Evolutionary conservation across 345 rosid species (phyloP).

Genomic region (Odontarrhena argentea): DNA sequence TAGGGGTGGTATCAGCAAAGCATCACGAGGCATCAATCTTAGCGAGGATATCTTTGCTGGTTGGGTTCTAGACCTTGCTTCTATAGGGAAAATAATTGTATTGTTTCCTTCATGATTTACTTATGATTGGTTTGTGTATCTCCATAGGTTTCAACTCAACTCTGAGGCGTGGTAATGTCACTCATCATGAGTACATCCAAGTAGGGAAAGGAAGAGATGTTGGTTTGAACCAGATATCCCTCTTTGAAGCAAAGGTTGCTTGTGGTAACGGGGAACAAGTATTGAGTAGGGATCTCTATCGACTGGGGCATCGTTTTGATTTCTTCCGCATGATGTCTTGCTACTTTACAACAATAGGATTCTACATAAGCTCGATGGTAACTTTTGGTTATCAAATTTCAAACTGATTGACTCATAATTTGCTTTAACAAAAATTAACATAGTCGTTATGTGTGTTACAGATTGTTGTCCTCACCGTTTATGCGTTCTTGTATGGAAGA

Average conservation of each 20-base stretch:
- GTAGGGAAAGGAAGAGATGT: constrained; percentile 99
- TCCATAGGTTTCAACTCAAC: constrained; percentile 88
- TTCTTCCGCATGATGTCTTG: constrained; percentile 95
- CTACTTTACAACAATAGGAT: constrained; percentile 86
- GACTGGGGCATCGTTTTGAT: constrained; percentile 96
- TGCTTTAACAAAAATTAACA: constrained; percentile 1
- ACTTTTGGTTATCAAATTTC: constrained; percentile 28
- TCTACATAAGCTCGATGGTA: constrained; percentile 92
- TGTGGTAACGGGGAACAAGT: constrained; percentile 97
- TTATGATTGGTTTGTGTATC: constrained; percentile 13
- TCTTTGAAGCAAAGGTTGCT: constrained; percentile 98
- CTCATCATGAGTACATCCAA: constrained; percentile 99
- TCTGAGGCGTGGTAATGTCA: constrained; percentile 84
- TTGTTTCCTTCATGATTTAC: constrained; percentile 18
- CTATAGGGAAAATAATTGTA: background rate
- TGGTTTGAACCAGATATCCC: constrained; percentile 93
- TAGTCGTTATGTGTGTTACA: constrained; percentile 41
- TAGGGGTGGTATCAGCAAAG: constrained; percentile 97
- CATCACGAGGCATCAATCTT: constrained; percentile 89
- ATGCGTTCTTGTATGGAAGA: constrained; percentile 81
- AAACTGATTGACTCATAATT: constrained; percentile 19
- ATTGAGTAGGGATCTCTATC: constrained; percentile 88
- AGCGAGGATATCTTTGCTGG: constrained; percentile 99
- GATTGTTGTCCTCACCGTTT: constrained; percentile 75
- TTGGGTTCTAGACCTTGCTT: constrained; percentile 38